phyloP scores from a whole-genome alignment of 768 basidiomycete genomes.

The Lactarius hatsudake region DNA sequence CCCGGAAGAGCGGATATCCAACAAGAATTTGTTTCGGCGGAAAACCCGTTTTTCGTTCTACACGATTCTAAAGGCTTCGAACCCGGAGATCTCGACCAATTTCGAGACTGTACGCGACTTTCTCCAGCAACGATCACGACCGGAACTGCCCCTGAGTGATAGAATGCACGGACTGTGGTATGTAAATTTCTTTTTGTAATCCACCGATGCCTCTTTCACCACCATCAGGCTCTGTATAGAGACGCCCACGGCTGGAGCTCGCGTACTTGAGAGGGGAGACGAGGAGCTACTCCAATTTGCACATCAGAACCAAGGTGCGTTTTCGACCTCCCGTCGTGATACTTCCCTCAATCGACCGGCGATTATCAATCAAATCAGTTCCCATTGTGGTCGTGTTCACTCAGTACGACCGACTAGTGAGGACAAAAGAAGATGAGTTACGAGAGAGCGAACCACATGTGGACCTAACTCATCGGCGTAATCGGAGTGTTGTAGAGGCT shows the following conservation, averaged over 20 bases:
- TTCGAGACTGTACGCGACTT: background rate
- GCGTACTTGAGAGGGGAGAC: background rate
- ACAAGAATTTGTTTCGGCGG: background rate
- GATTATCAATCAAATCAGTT: background rate
- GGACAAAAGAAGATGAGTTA: background rate
- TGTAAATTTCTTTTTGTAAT: too few species aligned
- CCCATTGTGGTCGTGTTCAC: background rate
- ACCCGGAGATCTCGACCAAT: background rate
- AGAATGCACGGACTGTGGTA: too few species aligned
- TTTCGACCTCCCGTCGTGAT: too few species aligned
- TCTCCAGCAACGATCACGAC: too few species aligned
- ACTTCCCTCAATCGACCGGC: too few species aligned
- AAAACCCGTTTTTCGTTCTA: background rate
- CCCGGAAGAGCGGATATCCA: too few species aligned
- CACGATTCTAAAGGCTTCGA: background rate
- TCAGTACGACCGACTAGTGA: background rate
- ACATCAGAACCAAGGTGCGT: background rate
- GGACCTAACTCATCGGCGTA: background rate
- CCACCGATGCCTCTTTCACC: too few species aligned
- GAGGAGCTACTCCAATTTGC: background rate
- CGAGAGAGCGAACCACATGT: too few species aligned
- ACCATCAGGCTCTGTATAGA: background rate
- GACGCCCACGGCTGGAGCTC: background rate
- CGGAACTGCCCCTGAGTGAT: too few species aligned
- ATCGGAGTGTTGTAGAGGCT: background rate